These are phyloP conservation scores for Fusarium pseudonygamai DNA, from an alignment of 2,329 filamentous ascomycete species.

Conservation along the genomic window DNA sequence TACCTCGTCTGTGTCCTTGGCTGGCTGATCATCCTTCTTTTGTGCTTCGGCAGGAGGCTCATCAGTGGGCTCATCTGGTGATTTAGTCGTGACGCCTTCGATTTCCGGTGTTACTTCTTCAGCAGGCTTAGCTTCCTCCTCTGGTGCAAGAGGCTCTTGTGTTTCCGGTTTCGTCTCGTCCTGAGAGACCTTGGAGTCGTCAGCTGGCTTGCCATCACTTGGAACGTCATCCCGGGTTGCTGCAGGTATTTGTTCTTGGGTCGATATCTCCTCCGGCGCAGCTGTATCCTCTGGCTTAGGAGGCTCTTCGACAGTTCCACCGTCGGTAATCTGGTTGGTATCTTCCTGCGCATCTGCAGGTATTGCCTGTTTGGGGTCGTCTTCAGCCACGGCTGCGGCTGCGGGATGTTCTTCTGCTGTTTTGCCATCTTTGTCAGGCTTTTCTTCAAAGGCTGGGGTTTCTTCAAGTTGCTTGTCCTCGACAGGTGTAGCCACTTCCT, in stretches of 20 bases:
- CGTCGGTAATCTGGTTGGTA: background rate
- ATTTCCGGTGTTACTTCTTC: slow-evolving; percentile 31
- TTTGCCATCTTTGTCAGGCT: slow-evolving; percentile 22
- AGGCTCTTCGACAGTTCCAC: slow-evolving; percentile 1
- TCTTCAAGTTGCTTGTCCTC: slow-evolving; percentile 25
- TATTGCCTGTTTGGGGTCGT: slow-evolving; percentile 2
- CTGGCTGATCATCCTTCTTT: slow-evolving; percentile 26
- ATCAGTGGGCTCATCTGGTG: slow-evolving; percentile 28
- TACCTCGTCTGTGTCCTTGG: slow-evolving; percentile 11
- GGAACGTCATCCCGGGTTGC: slow-evolving; percentile 24
- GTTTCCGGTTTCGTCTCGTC: slow-evolving; percentile 27
- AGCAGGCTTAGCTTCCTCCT: slow-evolving; percentile 25
- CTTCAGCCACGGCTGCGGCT: slow-evolving; percentile 3
- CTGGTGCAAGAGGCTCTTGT: slow-evolving; percentile 18
- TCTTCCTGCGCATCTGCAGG: slow-evolving; percentile 6
- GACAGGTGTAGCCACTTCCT: slow-evolving; percentile 18
- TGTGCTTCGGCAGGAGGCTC: slow-evolving; percentile 30
- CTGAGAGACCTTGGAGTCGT: slow-evolving; percentile 27
- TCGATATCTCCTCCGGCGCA: slow-evolving; percentile 8
- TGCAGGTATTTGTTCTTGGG: slow-evolving; percentile 12
- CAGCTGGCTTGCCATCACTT: slow-evolving; percentile 39
- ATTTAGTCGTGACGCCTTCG: slow-evolving; percentile 28
- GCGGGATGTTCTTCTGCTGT: slow-evolving; percentile 15
- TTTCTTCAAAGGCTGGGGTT: slow-evolving; percentile 6
- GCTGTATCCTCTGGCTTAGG: slow-evolving; percentile 3